Base-by-base conservation (phyloP, 345 rosid species). In the Orychophragmus violaceus region DNA sequence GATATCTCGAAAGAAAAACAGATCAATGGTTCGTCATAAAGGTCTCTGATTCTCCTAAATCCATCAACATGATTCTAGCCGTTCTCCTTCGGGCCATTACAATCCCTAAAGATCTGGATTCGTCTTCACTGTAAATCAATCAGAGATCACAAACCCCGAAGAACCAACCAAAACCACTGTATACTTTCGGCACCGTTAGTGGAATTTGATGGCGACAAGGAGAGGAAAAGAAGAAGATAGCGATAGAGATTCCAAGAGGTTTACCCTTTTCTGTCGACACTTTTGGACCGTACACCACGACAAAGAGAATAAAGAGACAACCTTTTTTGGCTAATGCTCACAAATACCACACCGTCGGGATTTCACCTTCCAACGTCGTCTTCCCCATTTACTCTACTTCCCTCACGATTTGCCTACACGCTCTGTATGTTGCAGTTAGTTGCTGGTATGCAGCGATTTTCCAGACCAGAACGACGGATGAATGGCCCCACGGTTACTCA, bases 361-460 rank as follows among this genome's bases (percentile, higher is more conserved):
- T 89, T 65, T 74, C 85, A 35, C n/a, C 58, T 21, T 51, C 83
- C 24, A 79, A 74, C 50, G 64, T 71, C 51, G 82, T 82, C 70
- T 82, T 62, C 72, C 93, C 89, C 5, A 83, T 92, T 59, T 87
- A 87, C 82, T 72, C 88, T 16, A 84, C 87, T 71, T 71, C 58
- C 64, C 78, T 84, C 78, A 89, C 93, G 25, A 82, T 87, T 29
- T 71, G n/a, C n/a, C n/a, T n/a, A n/a, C n/a, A n/a, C n/a, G n/a
- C n/a, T n/a, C n/a, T n/a, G n/a, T n/a, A n/a, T n/a, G n/a, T 9
- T 82, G 76, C 95, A 93, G 98, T 82, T 93, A 58, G 98, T 96
- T 62, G 94, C 92, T 69, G 98, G 90, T 69, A 93, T 90, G 98
- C 98, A 93, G 77, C 89, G 97, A 4, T 93, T 93, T 83, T 93